These are phyloP conservation scores for Laetiporus sulphureus DNA, from an alignment of 1,284 basidiomycete species.

Conservation along the genomic window DNA sequence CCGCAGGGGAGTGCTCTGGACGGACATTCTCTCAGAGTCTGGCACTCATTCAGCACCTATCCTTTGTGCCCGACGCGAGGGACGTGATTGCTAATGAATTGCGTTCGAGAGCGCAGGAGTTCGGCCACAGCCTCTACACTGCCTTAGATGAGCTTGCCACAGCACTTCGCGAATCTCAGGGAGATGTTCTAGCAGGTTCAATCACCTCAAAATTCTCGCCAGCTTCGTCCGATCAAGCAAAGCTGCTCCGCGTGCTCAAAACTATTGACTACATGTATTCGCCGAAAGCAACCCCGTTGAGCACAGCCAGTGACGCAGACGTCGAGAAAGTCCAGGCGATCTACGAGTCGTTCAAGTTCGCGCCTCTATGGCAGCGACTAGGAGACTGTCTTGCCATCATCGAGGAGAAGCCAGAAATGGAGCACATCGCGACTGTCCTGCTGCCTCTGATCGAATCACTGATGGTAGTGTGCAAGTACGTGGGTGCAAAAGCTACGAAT, in stretches of 20 bases:
- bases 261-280: constrained; percentile 95
- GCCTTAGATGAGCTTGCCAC: constrained; percentile 74
- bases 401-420: constrained; percentile 73
- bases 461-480: constrained; percentile 98
- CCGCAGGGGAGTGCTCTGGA: constrained; percentile 91
- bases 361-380: constrained; percentile 79
- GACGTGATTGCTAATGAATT: constrained; percentile 86
- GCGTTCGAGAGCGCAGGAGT: constrained; percentile 77
- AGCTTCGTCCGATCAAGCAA: constrained; percentile 88
- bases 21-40: constrained; percentile 90
- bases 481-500: constrained; percentile 52
- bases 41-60: constrained; percentile 84
- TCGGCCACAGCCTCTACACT: constrained; percentile 64
- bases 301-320: constrained; percentile 39
- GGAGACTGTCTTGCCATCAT: constrained; percentile 82
- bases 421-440: constrained; percentile 86
- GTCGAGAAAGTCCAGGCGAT: constrained; percentile 80
- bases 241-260: constrained; percentile 87
- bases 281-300: constrained; percentile 41
- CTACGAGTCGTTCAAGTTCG: constrained; percentile 85
- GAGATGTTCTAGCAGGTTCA: constrained; percentile 55
- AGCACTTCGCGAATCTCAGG: constrained; percentile 51
- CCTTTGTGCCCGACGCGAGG: constrained; percentile 79
- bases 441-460: constrained; percentile 90
- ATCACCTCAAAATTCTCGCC: constrained; percentile 86